phyloP scores from a whole-genome alignment of 1,139 yeast genomes.

The Komagataea norvegica region DNA sequence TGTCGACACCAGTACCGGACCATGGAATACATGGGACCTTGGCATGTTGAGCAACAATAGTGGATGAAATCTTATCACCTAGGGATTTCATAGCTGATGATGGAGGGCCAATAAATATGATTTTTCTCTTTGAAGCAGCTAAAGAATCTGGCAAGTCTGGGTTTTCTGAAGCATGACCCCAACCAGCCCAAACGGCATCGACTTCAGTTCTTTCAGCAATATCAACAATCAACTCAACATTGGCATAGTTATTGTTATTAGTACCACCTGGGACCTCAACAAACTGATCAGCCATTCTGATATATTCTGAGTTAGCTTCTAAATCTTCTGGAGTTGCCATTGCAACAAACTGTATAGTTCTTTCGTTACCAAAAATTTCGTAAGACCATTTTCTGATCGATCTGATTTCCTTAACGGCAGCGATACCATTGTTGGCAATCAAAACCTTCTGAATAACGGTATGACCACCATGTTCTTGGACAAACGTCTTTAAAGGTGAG shows the following conservation, averaged over 20 bases:
- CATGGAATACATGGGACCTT: constrained; percentile 97
- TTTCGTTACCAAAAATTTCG: constrained; percentile 94
- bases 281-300: constrained; percentile 98
- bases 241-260: constrained; percentile 95
- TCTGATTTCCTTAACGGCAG: constrained; percentile 97
- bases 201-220: constrained; percentile 94
- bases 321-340: constrained; percentile 99
- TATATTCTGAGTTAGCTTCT: constrained; percentile 94
- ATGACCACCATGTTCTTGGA: constrained; percentile 84
- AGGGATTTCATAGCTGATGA: constrained; percentile 99
- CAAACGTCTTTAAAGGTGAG: constrained; percentile 78
- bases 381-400: constrained; percentile 98
- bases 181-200: constrained; percentile 99
- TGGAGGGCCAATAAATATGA: constrained; percentile 95
- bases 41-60: constrained; percentile 98
- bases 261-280: constrained; percentile 99
- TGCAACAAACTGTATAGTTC: constrained; percentile 88
- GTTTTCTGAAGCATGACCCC: constrained; percentile 99
- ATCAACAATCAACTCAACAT: constrained; percentile 94
- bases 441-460: constrained; percentile 85
- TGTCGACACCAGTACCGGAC: constrained; percentile 96
- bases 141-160: constrained; percentile 89
- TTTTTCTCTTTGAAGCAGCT: constrained; percentile 84
- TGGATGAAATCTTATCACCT: constrained; percentile 95
- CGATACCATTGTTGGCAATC: constrained; percentile 98